A percentile compares a stretch with the other conserved stretches of the same genome.
Conservation (phyloP, 2,329 filamentous ascomycete genomes). For the Colletotrichum sansevieriae region DNA sequence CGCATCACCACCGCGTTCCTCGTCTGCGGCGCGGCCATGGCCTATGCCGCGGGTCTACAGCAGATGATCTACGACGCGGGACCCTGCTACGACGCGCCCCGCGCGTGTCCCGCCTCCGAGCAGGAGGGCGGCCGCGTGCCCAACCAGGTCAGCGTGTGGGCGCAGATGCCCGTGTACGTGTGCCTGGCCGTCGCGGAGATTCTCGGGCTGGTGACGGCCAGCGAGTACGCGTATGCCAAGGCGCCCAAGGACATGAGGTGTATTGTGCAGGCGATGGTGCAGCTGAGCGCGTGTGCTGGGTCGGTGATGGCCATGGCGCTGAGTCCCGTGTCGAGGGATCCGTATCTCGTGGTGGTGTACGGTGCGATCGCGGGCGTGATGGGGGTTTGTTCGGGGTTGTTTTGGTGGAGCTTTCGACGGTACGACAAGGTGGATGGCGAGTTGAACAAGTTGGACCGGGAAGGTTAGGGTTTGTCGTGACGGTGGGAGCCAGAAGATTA, state of each 20-base stretch:
- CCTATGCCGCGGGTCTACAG: constrained; percentile 63
- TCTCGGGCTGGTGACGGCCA: constrained; percentile 55
- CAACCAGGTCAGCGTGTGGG: constrained; percentile 54
- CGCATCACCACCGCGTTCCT: constrained; percentile 65
- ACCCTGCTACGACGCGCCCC: constrained; percentile 42
- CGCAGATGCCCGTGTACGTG: constrained; percentile 56
- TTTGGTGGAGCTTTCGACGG: constrained; percentile 8
- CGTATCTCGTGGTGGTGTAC: constrained; percentile 1
- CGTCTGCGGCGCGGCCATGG: constrained; percentile 61
- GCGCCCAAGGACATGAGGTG: constrained; percentile 56
- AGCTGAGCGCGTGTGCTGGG: constrained; percentile 42
- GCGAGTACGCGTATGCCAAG: constrained; percentile 58
- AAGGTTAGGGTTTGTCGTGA: neutral
- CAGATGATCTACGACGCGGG: constrained; percentile 51
- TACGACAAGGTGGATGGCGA: constrained; percentile 9
- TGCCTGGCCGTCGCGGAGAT: constrained; percentile 56
- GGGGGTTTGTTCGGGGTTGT: neutral
- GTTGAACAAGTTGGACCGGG: neutral
- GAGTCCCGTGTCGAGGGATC: constrained; percentile 1
- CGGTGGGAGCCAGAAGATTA: no score
- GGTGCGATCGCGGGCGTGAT: constrained; percentile 15
- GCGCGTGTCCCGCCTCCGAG: constrained; percentile 45
- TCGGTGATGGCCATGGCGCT: constrained; percentile 13
- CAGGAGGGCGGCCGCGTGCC: constrained; percentile 38
- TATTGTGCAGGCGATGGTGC: constrained; percentile 48